These are phyloP conservation scores for Graphilbum fragrans DNA, from an alignment of 2,329 filamentous ascomycete species.

Conservation along the genomic window DNA sequence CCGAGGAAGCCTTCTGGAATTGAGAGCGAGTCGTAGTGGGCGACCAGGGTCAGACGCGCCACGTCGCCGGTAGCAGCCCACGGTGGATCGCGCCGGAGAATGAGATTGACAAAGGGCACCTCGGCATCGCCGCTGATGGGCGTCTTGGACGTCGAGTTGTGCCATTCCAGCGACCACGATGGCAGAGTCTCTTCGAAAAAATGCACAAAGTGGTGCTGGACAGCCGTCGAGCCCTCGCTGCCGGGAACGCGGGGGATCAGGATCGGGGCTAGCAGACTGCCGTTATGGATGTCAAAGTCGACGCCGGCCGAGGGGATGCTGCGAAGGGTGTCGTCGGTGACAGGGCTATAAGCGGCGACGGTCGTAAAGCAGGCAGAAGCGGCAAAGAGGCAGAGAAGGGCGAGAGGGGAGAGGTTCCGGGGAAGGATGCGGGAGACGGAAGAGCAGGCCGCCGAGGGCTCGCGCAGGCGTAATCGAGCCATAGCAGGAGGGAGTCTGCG, in stretches of 20 bases:
- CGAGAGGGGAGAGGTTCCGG: background rate
- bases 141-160: constrained; percentile 82
- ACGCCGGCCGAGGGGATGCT: constrained; percentile 58
- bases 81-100: constrained; percentile 79
- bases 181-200: constrained; percentile 71
- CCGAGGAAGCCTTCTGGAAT: constrained; percentile 79
- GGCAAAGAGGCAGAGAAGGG: background rate
- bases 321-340: constrained; percentile 66
- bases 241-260: constrained; percentile 81
- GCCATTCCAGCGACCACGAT: constrained; percentile 66
- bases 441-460: too few species aligned
- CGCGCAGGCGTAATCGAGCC: too few species aligned
- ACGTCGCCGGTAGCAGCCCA: constrained; percentile 65
- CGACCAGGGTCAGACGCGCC: constrained; percentile 71
- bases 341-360: constrained; percentile 29
- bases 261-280: constrained; percentile 72
- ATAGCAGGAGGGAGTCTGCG: too few species aligned
- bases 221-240: constrained; percentile 59
- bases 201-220: constrained; percentile 69
- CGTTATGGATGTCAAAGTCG: constrained; percentile 69
- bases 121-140: constrained; percentile 58
- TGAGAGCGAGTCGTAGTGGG: constrained; percentile 85
- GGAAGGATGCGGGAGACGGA: too few species aligned
- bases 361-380: background rate
- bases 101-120: constrained; percentile 77